These are phyloP conservation scores for Sporothrix humicola DNA, from an alignment of 2,329 filamentous ascomycete species.

Conservation along the genomic window DNA sequence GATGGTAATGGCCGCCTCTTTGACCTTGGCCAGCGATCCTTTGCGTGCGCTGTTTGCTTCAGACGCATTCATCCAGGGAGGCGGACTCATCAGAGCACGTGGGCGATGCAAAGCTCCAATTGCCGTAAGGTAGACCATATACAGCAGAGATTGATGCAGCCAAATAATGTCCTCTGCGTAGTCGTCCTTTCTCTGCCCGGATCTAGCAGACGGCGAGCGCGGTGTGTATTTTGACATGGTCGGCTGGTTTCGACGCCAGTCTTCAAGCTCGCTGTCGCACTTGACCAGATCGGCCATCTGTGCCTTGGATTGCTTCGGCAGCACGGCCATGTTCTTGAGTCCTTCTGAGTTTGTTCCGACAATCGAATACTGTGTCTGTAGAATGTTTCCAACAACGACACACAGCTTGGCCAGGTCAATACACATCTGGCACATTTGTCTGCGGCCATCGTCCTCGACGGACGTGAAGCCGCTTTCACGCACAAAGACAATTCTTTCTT, in stretches of 20 bases:
- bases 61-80: not conserved
- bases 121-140: not conserved
- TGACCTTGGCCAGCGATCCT: not conserved
- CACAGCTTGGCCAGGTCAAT: not conserved
- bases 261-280: not conserved
- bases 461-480: not conserved
- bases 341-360: not conserved
- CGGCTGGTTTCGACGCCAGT: not conserved
- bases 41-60: not conserved
- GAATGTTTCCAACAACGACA: not conserved
- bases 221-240: not conserved
- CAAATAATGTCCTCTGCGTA: not conserved
- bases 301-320: not conserved
- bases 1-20: not conserved
- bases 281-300: not conserved
- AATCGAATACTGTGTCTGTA: not conserved
- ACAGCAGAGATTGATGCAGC: not conserved
- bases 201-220: not conserved
- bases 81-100: not conserved
- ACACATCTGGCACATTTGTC: not conserved
- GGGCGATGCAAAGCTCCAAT: not conserved
- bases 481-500: not conserved
- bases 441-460: not conserved
- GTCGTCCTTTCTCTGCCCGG: not conserved
- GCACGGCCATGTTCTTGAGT: not conserved